These are phyloP conservation scores for Ajuga chamaepitys DNA, from an alignment of 257 asterid species.

Conservation along the genomic window DNA sequence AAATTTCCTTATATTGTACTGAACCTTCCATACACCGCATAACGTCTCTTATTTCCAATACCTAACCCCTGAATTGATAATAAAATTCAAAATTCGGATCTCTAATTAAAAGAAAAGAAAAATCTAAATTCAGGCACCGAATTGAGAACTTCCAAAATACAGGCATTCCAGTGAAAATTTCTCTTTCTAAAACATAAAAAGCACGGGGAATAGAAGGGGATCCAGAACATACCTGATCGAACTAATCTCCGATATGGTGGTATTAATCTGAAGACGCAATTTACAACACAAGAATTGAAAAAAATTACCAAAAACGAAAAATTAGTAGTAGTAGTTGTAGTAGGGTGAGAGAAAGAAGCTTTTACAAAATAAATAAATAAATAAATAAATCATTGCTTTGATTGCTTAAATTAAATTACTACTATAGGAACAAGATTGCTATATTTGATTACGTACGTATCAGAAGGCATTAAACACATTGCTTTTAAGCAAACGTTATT, in stretches of 20 bases:
- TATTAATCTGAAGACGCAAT: background rate
- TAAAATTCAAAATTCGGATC: too few species aligned
- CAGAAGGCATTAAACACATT: slow-evolving; percentile 1
- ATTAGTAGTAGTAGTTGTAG: too few species aligned
- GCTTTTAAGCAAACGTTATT: slow-evolving; percentile 15
- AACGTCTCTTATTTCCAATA: too few species aligned
- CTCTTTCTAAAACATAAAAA: background rate
- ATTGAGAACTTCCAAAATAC: background rate
- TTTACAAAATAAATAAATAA: too few species aligned
- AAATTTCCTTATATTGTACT: too few species aligned
- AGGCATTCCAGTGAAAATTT: too few species aligned
- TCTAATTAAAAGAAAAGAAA: too few species aligned
- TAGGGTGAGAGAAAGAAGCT: too few species aligned
- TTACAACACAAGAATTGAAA: background rate
- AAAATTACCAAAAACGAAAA: background rate
- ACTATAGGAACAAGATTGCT: background rate
- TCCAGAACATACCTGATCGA: background rate
- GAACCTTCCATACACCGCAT: too few species aligned
- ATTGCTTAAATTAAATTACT: background rate
- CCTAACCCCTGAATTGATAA: too few species aligned
- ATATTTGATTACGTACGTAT: background rate
- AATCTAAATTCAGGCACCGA: background rate
- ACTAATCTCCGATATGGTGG: background rate
- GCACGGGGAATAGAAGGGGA: background rate
- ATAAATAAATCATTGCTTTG: background rate